Evolutionary conservation across 176 grass and related monocot genomes (phyloP), one percentile per base, ranked within the genome.

Genomic region (Musa troglodytarum): DNA sequence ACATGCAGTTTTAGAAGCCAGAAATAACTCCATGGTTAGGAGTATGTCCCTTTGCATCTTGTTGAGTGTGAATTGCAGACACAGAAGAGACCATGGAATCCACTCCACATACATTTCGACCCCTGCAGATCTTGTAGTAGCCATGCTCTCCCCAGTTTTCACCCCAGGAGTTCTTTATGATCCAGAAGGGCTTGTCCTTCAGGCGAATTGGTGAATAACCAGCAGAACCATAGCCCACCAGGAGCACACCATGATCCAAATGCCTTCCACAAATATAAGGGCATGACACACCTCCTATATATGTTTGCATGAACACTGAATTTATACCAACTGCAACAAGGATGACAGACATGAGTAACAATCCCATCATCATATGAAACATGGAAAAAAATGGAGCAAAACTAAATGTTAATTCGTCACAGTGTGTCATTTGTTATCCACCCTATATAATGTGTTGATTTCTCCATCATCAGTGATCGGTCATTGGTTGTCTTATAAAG

Each of bases 41-140:
- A 43, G 34, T 43, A 43, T 43, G 34, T 4, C 4, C 34, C 34
- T 43, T 43, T 43, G 34, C 3, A 43, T 70, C 19, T 51, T 51
- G 16, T 70, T n/a, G 16, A 70, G 34, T 50, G 68, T 49, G 17
- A 51, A 70, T 11, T 15, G 68, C 68, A 50, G 1, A 12, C 16
- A 70, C 68, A 11, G 68, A 51, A 16, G 68, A 70, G 34, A 70
- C 68, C 68, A 70, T 70, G 34, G 68, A 70, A 70, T 70, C 68
- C 20, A 70, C 68, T 5, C 68, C 68, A 2, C 68, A 70, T 1
- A 70, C 49, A 17, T 70, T 70, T 9, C 68, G 68, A n/a, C 49
- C 68, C 68, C 49, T 51, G 68, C 68, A 70, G 68, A 70, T 70
- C 68, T 22, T 70, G 68, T 70, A 70, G 49, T 70, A 70, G 2